Evolutionary conservation across 2,329 filamentous ascomycete genomes (phyloP).

Genomic region (Teratosphaeria destructans): DNA sequence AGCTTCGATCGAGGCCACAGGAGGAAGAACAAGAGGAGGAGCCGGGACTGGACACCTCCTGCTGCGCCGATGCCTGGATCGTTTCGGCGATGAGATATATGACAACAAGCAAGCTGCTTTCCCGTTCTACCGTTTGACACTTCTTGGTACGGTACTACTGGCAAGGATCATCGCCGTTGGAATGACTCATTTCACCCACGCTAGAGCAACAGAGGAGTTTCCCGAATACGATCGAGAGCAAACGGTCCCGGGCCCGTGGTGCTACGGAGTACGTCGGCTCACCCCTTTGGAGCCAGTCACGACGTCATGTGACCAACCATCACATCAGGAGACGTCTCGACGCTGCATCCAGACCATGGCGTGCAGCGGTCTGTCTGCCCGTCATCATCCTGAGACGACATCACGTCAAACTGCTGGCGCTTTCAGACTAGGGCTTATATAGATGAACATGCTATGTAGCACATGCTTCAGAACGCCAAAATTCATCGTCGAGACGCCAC

Average conservation of each 20-base stretch:
- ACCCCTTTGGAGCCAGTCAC: too few relatives aligned
- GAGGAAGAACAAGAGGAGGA: conserved; percentile 14
- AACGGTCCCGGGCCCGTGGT: background rate
- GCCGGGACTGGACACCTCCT: conserved; percentile 15
- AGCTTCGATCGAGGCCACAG: conserved; percentile 9
- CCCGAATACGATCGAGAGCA: background rate
- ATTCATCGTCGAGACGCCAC: background rate
- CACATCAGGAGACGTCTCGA: too few relatives aligned
- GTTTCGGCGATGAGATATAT: background rate
- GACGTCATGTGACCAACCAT: too few relatives aligned
- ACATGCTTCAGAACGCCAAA: background rate
- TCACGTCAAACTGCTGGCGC: background rate
- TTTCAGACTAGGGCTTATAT: background rate
- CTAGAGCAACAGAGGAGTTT: background rate
- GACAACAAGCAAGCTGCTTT: background rate
- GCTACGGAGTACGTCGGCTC: background rate
- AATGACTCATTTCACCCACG: background rate
- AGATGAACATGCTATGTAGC: background rate
- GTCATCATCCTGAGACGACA: too few relatives aligned
- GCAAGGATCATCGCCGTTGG: background rate
- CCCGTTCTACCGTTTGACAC: too few relatives aligned
- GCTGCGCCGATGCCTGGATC: conserved; percentile 12
- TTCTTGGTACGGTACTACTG: background rate
- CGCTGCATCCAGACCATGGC: too few relatives aligned
- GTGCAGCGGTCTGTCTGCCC: too few relatives aligned